A percentile compares a stretch with the other conserved stretches of the same genome.
phyloP scores from a whole-genome alignment of 1,139 yeast species.

The Sugiyamaella paludigena region DNA sequence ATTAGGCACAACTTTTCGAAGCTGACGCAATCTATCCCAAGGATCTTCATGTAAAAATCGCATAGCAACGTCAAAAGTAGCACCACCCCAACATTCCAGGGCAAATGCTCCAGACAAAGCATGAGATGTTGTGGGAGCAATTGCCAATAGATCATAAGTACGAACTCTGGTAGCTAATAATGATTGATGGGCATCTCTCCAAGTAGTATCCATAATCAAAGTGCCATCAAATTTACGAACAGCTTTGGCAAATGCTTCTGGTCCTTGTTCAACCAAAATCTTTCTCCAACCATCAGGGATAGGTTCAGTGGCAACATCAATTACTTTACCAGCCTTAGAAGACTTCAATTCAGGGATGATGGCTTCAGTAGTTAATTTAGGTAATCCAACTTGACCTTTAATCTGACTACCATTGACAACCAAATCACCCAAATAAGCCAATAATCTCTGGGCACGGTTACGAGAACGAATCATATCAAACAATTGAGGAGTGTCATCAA shows the following conservation, averaged over 20 bases:
- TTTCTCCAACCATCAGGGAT: conserved; percentile 89
- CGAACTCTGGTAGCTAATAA: conserved; percentile 95
- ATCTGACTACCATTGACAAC: conserved; percentile 94
- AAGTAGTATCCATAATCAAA: conserved; percentile 93
- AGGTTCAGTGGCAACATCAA: conserved; percentile 56
- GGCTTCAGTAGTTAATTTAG: conserved; percentile 76
- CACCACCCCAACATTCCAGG: conserved; percentile 99
- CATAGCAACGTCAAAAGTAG: conserved; percentile 98
- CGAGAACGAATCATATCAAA: conserved; percentile 94
- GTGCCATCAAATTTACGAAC: conserved; percentile 85
- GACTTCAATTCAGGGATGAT: conserved; percentile 70
- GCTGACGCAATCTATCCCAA: conserved; percentile 89
- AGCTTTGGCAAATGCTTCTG: conserved; percentile 82
- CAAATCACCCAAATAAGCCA: conserved; percentile 85
- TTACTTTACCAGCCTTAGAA: conserved; percentile 47
- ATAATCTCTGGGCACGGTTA: conserved; percentile 92
- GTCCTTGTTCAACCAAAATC: conserved; percentile 77
- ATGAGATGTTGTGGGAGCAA: conserved; percentile 91
- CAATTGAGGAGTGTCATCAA: conserved; percentile 94
- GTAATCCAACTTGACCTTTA: conserved; percentile 91
- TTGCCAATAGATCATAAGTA: conserved; percentile 83
- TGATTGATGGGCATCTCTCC: conserved; percentile 99
- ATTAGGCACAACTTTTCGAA: conserved; percentile 90
- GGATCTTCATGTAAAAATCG: conserved; percentile 98
- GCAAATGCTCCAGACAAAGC: conserved; percentile 92